Evolutionary conservation across 768 basidiomycete genomes (phyloP), one percentile per base, ranked within the genome.

Genomic region (Trametes sanguinea): DNA sequence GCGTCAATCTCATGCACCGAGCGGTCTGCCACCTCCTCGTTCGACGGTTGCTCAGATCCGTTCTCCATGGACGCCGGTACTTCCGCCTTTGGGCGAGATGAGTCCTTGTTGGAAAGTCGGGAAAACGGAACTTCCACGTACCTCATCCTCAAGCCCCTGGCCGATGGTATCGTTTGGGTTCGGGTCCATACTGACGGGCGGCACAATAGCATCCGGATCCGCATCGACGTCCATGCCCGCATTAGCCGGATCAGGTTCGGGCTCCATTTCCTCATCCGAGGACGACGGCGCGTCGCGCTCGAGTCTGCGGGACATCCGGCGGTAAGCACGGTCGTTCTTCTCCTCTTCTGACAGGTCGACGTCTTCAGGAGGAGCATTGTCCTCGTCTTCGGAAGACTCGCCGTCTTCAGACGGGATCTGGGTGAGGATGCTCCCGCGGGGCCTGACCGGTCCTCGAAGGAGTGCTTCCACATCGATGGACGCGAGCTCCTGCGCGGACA

Each of bases 401-500:
- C 81, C 73, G 10, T 74, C 72, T 39, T 63, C 69, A 68, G 60
- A 74, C 68, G 52, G 64, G 54, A 74, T 64, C 52, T 57, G 72
- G 27, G 73, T 72, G 1, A 77, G 58, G 27, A 76, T 65, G n/a
- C 72, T 65, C 33, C 66, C 50, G 13, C 44, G 51, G 4, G 67
- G 66, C 30, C 63, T 51, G n/a, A 51, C 47, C 7, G 83, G 81
- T 2, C 80, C 80, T 32, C 74, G 77, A 11, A 83, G 66, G 51
- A 82, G 64, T 8, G 76, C 74, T 7, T 82, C 78, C n/a, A 81
- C 54, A 39, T 78, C 72, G 33, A 66, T 62, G 1, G 69, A 58
- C 13, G 57, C 47, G 1, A 67, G 57, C 3, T 53, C 65, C 9
- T 44, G 35, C 13, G 33, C 63, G n/a, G 51, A 7, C 2, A 58